Percentiles rank a stretch among this genome's conserved stretches.
phyloP scores from a whole-genome alignment of 2,329 filamentous ascomycete genomes.

The Beauveria sp. region DNA sequence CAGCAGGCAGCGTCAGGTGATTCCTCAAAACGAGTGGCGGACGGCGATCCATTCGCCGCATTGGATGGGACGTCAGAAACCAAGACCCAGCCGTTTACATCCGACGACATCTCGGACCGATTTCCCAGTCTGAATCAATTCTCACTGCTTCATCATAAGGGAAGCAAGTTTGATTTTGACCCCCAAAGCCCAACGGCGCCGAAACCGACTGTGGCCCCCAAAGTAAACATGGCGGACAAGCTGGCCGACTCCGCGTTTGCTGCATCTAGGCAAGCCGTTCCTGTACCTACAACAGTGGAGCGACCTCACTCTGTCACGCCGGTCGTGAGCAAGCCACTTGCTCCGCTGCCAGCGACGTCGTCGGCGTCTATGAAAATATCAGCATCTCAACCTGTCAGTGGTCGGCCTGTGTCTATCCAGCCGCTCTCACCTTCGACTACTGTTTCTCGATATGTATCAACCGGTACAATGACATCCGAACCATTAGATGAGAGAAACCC shows the following conservation, averaged over 20 bases:
- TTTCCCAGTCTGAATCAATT: slow-evolving; percentile 95
- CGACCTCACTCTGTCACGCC: slow-evolving; percentile 26
- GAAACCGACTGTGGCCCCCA: slow-evolving; percentile 45
- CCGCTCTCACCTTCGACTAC: background rate
- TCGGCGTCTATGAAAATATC: slow-evolving; percentile 22
- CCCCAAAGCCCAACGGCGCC: slow-evolving; percentile 38
- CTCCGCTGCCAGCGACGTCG: slow-evolving; percentile 11
- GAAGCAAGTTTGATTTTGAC: slow-evolving; percentile 78
- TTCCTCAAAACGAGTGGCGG: slow-evolving; percentile 59
- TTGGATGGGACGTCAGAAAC: slow-evolving; percentile 56
- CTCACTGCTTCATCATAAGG: slow-evolving; percentile 76
- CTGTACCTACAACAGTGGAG: background rate
- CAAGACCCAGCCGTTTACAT: slow-evolving; percentile 38
- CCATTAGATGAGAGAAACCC: slow-evolving; percentile 43
- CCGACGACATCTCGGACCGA: slow-evolving; percentile 74
- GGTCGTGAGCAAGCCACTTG: slow-evolving; percentile 14
- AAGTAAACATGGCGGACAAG: slow-evolving; percentile 63
- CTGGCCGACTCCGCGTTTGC: slow-evolving; percentile 81
- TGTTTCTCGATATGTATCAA: slow-evolving; percentile 40
- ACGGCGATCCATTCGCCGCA: slow-evolving; percentile 81
- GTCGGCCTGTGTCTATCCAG: slow-evolving; percentile 20
- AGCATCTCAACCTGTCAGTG: slow-evolving; percentile 26
- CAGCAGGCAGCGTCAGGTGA: slow-evolving; percentile 37
- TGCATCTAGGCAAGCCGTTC: background rate
- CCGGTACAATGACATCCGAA: slow-evolving; percentile 72